phyloP scores from a whole-genome alignment of 305 asterid genomes.

The Solanum hybrid region DNA sequence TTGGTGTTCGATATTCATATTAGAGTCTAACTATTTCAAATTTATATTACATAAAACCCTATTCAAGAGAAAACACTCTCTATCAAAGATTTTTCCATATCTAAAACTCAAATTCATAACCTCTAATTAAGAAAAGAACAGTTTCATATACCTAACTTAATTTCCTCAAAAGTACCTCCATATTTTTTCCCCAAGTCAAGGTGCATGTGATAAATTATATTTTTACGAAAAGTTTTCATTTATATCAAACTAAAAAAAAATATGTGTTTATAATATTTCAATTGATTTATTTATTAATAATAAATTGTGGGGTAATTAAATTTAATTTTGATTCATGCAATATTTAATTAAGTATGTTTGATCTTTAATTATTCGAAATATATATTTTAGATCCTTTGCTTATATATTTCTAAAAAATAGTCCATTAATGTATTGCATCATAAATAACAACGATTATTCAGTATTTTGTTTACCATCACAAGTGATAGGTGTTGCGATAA shows the following conservation, averaged over 20 bases:
- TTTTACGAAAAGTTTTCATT: not conserved
- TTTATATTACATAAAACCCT: fast-evolving
- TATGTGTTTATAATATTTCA: not conserved
- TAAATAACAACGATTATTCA: not conserved
- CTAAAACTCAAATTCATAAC: too few relatives aligned
- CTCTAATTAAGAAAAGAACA: too few relatives aligned
- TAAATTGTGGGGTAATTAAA: not conserved
- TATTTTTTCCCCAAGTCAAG: not conserved
- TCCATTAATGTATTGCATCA: not conserved
- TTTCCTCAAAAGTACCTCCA: not conserved
- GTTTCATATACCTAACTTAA: not conserved
- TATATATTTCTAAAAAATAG: not conserved
- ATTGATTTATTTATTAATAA: not conserved
- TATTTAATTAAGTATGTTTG: not conserved
- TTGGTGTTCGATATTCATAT: fast-evolving
- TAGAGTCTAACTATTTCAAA: fast-evolving
- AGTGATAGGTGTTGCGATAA: not conserved
- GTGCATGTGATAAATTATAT: not conserved
- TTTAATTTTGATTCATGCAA: not conserved
- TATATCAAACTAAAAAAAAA: not conserved
- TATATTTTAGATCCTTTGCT: not conserved
- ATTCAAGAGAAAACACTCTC: fast-evolving
- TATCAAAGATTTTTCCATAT: not conserved
- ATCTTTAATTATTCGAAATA: not conserved
- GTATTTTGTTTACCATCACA: not conserved